Conservation (phyloP, 2,329 filamentous ascomycete genomes). For the Colletotrichum coccodes region DNA sequence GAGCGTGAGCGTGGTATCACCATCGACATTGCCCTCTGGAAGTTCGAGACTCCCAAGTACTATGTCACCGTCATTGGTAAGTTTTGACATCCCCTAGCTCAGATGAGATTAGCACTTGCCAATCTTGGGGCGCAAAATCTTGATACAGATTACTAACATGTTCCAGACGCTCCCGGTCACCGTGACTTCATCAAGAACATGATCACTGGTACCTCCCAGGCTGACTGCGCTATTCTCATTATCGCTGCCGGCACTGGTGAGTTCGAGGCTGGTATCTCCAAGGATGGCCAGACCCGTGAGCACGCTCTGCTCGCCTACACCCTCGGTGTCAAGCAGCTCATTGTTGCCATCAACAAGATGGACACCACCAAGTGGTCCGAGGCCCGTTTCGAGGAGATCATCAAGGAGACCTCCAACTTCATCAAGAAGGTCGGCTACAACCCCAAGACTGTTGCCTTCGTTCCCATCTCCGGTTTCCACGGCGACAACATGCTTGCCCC, state of each 20-base stretch:
- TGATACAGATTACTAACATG: conserved; percentile 12
- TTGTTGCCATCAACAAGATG: conserved; percentile 99
- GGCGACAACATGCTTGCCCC: conserved; percentile 98
- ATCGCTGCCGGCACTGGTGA: conserved; percentile 99
- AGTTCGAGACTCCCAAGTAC: conserved; percentile 99
- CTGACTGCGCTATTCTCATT: conserved; percentile 99
- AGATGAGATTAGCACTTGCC: not conserved
- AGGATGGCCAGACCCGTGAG: conserved; percentile 99
- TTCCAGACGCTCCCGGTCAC: conserved; percentile 92
- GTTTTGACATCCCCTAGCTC: conserved; percentile 41
- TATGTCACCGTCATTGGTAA: conserved; percentile 96
- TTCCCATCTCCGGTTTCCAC: conserved; percentile 99
- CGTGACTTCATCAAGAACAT: conserved; percentile 99
- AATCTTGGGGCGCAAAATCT: no score
- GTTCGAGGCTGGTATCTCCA: conserved; percentile 99
- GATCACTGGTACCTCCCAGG: conserved; percentile 99
- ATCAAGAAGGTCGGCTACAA: conserved; percentile 99
- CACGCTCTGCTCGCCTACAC: conserved; percentile 99
- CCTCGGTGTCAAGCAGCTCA: conserved; percentile 99
- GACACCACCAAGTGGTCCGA: conserved; percentile 99
- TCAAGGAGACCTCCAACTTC: conserved; percentile 99
- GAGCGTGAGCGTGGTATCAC: conserved; percentile 99
- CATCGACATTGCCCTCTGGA: conserved; percentile 99
- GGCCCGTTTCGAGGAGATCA: conserved; percentile 97
- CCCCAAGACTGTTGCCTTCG: conserved; percentile 98